Percentiles rank a stretch among this genome's conserved stretches.
Conservation (phyloP, 129 eudicot species). For the Ambrosia trifida region DNA sequence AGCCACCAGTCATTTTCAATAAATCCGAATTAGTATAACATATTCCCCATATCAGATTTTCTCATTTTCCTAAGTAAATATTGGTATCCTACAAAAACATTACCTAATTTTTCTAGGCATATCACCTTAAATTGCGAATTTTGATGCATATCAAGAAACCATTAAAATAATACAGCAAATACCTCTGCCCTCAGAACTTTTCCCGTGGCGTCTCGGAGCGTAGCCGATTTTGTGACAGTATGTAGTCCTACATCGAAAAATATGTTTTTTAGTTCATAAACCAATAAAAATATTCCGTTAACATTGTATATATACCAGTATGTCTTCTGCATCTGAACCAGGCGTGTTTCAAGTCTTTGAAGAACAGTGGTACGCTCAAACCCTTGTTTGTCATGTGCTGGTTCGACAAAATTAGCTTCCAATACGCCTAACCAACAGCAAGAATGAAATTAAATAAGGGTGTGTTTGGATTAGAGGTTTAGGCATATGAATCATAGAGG, state of each 20-base stretch:
- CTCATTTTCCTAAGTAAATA: not conserved
- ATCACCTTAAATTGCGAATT: not conserved
- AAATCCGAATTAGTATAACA: not conserved
- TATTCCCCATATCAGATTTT: not conserved
- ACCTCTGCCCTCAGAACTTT: conserved; percentile 44
- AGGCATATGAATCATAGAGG: no score
- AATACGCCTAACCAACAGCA: conserved; percentile 63
- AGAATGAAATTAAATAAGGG: not conserved
- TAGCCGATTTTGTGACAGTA: conserved; percentile 90
- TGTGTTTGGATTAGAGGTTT: no score
- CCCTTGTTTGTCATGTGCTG: conserved; percentile 99
- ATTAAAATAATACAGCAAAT: not conserved
- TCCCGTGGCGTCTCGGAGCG: conserved; percentile 63
- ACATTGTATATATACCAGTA: conserved; percentile 66
- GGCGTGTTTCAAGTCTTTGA: conserved; percentile 67
- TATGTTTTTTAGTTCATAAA: not conserved
- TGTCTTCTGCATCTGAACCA: conserved; percentile 71
- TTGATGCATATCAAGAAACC: not conserved
- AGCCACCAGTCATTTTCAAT: no score
- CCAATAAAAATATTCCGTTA: not conserved
- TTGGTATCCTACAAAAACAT: not conserved
- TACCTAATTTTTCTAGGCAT: not conserved
- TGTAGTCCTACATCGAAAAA: conserved; percentile 47
- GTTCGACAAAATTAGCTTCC: conserved; percentile 97
- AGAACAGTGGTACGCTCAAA: conserved; percentile 97